Conservation (phyloP, 163 green algal species). For the Prototheca stagnorum region DNA sequence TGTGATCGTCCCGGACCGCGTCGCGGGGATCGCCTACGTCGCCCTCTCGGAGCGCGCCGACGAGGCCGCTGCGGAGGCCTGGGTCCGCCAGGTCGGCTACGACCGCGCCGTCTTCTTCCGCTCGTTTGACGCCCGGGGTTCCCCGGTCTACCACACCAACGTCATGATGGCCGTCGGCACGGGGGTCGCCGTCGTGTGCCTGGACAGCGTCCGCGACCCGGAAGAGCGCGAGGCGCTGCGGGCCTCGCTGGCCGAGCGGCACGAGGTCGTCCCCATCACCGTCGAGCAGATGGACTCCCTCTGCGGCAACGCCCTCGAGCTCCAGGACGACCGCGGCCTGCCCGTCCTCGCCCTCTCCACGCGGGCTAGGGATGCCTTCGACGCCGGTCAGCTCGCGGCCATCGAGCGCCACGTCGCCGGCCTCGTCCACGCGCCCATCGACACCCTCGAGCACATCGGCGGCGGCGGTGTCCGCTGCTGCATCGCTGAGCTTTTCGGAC, state of each 20-base stretch:
- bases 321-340: constrained; percentile 58
- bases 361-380: constrained; percentile 77
- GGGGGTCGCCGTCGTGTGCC: constrained; percentile 75
- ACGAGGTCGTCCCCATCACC: constrained; percentile 70
- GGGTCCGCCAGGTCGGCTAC: constrained; percentile 44
- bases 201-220: constrained; percentile 47
- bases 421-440: constrained; percentile 71
- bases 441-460: constrained; percentile 80
- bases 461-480: constrained; percentile 81
- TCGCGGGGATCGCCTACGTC: constrained; percentile 79
- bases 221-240: constrained; percentile 45
- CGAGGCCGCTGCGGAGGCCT: constrained; percentile 9
- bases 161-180: constrained; percentile 93
- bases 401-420: constrained; percentile 54
- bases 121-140: constrained; percentile 34
- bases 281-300: constrained; percentile 63
- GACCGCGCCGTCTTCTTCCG: constrained; percentile 38
- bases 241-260: constrained; percentile 7
- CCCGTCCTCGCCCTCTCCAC: constrained; percentile 78
- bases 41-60: constrained; percentile 66
- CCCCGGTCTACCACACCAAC: constrained; percentile 92
- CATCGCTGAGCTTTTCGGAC: constrained; percentile 77
- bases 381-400: constrained; percentile 40
- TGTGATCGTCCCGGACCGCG: constrained; percentile 73
- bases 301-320: constrained; percentile 84